A percentile compares a stretch with the other conserved stretches of the same genome.
These are phyloP conservation scores for Cytospora piceae DNA, from an alignment of 2,329 filamentous ascomycete species.

Conservation along the genomic window DNA sequence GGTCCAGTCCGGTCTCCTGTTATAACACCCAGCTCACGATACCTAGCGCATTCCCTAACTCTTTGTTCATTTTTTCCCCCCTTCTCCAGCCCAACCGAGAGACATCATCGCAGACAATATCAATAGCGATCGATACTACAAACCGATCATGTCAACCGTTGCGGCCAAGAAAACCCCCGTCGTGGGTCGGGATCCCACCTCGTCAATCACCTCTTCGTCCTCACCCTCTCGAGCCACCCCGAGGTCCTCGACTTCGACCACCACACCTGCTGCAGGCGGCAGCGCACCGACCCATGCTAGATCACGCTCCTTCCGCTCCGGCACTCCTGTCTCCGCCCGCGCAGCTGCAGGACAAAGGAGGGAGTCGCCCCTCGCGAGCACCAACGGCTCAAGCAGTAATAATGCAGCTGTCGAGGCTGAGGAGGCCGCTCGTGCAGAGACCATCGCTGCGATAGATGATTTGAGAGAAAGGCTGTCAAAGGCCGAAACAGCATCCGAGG, in stretches of 20 bases:
- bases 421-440: conserved; percentile 78
- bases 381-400: conserved; percentile 40
- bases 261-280: conserved; percentile 45
- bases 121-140: conserved; percentile 12
- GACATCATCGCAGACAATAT: conserved; percentile 15
- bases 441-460: conserved; percentile 78
- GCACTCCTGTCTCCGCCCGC: conserved; percentile 73
- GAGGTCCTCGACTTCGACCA: conserved; percentile 54
- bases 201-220: conserved; percentile 37
- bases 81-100: conserved; percentile 10
- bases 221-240: conserved; percentile 42
- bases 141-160: conserved; percentile 51
- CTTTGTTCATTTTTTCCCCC: conserved; percentile 19
- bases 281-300: conserved; percentile 46
- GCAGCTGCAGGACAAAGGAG: conserved; percentile 68
- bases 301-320: conserved; percentile 66
- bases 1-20: conserved; percentile 16
- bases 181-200: conserved; percentile 50
- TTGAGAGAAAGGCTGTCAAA: conserved; percentile 80
- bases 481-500: conserved; percentile 76
- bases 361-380: conserved; percentile 47
- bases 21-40: conserved; percentile 29
- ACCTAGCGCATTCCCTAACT: conserved; percentile 22
- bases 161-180: conserved; percentile 57
- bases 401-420: conserved; percentile 57